Conservation (phyloP, 2,329 filamentous ascomycete species). For the Stemphylium vesicarium region DNA sequence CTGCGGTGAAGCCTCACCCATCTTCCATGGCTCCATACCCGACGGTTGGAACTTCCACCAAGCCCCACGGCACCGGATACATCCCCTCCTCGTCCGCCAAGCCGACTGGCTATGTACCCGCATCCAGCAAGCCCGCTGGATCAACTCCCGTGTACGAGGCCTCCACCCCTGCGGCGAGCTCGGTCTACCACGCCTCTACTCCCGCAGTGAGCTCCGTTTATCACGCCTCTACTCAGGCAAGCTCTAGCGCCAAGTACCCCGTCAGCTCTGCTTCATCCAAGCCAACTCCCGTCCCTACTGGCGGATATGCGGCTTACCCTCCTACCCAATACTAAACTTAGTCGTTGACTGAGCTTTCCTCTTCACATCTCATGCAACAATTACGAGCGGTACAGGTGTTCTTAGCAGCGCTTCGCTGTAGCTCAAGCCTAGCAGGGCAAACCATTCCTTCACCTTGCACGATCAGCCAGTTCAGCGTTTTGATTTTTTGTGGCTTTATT, state of each 20-base stretch:
- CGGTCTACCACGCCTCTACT: constrained; percentile 12
- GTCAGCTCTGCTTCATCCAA: constrained; percentile 5
- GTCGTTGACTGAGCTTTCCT: not conserved
- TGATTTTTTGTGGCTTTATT: constrained; percentile 5
- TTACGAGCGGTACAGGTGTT: constrained; percentile 16
- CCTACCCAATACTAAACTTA: constrained; percentile 16
- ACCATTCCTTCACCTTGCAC: constrained; percentile 30
- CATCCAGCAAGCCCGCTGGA: not conserved
- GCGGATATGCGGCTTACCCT: constrained; percentile 14
- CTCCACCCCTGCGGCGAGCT: not conserved
- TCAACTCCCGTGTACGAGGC: not conserved
- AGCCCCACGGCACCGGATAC: constrained; percentile 17
- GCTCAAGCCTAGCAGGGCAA: constrained; percentile 4
- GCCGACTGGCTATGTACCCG: constrained; percentile 4
- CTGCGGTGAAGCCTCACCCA: not conserved
- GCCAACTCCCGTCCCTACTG: constrained; percentile 16
- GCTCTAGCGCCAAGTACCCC: constrained; percentile 1
- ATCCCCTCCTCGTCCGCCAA: constrained; percentile 26
- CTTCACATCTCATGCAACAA: constrained; percentile 8
- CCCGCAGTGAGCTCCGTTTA: constrained; percentile 6
- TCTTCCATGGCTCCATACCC: constrained; percentile 3
- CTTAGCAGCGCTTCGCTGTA: constrained; percentile 8
- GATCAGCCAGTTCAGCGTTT: constrained; percentile 25
- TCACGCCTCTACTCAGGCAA: constrained; percentile 5
- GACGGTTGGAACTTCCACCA: not conserved